Evolutionary conservation across 352 stramenopile species (phyloP).

Genomic region (Globisporangium radiosum): DNA sequence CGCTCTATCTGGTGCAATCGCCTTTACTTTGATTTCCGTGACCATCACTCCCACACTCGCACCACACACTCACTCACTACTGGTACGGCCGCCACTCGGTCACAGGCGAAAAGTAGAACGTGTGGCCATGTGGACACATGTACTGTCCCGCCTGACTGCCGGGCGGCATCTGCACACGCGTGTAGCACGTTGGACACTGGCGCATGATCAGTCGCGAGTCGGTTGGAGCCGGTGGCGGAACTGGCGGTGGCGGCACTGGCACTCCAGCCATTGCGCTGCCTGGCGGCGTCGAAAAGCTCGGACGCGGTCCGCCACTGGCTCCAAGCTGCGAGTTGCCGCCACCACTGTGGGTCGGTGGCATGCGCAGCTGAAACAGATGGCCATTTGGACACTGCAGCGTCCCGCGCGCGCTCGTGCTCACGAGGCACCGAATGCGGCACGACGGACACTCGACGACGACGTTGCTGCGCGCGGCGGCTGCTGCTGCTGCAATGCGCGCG

Average conservation of each 20-base stretch:
- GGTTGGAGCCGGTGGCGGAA: background rate
- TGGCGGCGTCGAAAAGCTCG: slow-evolving; percentile 20
- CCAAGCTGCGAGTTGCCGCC: slow-evolving; percentile 28
- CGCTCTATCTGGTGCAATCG: background rate
- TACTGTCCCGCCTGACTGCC: slow-evolving; percentile 81
- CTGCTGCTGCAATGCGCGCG: slow-evolving; percentile 40
- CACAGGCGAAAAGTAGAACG: slow-evolving; percentile 79
- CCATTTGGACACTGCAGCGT: slow-evolving; percentile 74
- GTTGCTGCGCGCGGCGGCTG: slow-evolving; percentile 48
- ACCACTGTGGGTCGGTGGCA: slow-evolving; percentile 21
- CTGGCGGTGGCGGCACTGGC: background rate
- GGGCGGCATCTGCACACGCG: slow-evolving; percentile 81
- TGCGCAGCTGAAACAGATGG: slow-evolving; percentile 66
- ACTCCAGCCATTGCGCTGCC: background rate
- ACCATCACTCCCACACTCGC: slow-evolving; percentile 1
- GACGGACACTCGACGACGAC: slow-evolving; percentile 72
- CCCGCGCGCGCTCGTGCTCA: slow-evolving; percentile 60
- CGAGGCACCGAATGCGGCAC: slow-evolving; percentile 69
- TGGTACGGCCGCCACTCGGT: slow-evolving; percentile 22
- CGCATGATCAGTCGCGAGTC: slow-evolving; percentile 62
- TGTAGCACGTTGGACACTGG: slow-evolving; percentile 83
- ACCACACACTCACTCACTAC: slow-evolving; percentile 1
- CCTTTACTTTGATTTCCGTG: too few relatives aligned
- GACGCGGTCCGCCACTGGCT: slow-evolving; percentile 11
- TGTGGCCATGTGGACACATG: slow-evolving; percentile 85